A percentile compares a stretch with the other conserved stretches of the same genome.
These are phyloP conservation scores for Pichia sp. DNA, from an alignment of 1,139 yeast genomes.

Conservation along the genomic window DNA sequence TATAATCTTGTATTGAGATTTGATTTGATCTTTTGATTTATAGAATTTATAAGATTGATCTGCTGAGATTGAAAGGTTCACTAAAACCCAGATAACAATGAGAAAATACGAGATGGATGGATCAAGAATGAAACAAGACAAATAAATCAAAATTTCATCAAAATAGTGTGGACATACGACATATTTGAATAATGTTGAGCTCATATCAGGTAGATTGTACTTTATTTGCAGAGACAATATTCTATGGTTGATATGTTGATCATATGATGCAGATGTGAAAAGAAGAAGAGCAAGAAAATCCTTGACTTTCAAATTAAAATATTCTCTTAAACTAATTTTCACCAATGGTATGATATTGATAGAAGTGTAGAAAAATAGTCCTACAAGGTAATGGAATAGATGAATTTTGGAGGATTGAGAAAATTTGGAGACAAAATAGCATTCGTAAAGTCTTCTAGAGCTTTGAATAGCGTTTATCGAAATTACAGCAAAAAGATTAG, in stretches of 20 bases:
- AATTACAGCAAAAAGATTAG: neutral
- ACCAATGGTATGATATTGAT: slow-evolving; percentile 30
- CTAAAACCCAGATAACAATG: slow-evolving; percentile 48
- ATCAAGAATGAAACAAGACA: slow-evolving; percentile 28
- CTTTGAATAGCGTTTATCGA: slow-evolving; percentile 44
- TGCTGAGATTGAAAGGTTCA: slow-evolving; percentile 59
- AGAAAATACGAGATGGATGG: slow-evolving; percentile 16
- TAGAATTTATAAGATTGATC: slow-evolving; percentile 52
- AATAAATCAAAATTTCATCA: slow-evolving; percentile 64
- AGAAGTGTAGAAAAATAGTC: slow-evolving; percentile 54
- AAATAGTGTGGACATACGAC: slow-evolving; percentile 76
- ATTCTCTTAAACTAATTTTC: slow-evolving; percentile 2
- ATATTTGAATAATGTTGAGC: slow-evolving; percentile 43
- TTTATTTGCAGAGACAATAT: slow-evolving; percentile 56
- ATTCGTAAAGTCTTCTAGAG: slow-evolving; percentile 57
- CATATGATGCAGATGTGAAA: slow-evolving; percentile 35
- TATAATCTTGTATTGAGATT: slow-evolving; percentile 25
- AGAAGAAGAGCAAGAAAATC: slow-evolving; percentile 26
- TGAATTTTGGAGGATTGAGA: slow-evolving; percentile 54
- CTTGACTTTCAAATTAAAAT: neutral
- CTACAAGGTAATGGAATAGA: slow-evolving; percentile 68
- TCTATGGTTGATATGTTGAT: slow-evolving; percentile 54
- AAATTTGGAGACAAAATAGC: slow-evolving; percentile 43
- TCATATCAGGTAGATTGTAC: slow-evolving; percentile 54
- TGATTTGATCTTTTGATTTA: slow-evolving; percentile 14